Evolutionary conservation across 202 grass and related monocot genomes (phyloP), one percentile per base, ranked within the genome.

Genomic region (Schoenoplectus triqueter): DNA sequence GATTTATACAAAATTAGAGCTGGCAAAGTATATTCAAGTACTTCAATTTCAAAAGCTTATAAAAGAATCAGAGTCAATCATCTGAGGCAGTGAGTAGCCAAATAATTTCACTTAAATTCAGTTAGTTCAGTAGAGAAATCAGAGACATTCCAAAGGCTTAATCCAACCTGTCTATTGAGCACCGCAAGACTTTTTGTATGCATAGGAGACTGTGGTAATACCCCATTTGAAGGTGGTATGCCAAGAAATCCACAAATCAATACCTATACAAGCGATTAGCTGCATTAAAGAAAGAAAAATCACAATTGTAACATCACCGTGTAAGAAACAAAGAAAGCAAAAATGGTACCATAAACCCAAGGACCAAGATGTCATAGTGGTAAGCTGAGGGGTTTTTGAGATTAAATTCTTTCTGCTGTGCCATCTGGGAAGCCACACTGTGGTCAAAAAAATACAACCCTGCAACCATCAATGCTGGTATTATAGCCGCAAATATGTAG

Each of bases 361-460:
- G 85, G 86, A 92, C 31, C 60, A 94, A 90, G 87, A 94, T 89
- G 76, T 97, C 95, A 67, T 94, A 89, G 81, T 94, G 92, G 76
- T 94, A 97, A 78, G 92, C 87, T 1, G 95, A 84, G 87, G 95
- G 90, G 48, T 94, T 97, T 80, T 92, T 97, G 62, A 97, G 80
- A 84, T 97, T 94, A 72, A 94, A 97, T 69, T 94, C 94, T 61
- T 92, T 94, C 82, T 94, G 94, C 84, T 97, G 94, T 75, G 94
- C 94, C 94, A 97, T 81, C 54, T 92, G 92, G 10, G 92, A 94
- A 81, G 92, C 92, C 79, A 97, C 94, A 78, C 88, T 94, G 80
- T 94, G 94, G 64, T 97, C 92, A 83, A 97, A 97, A 71, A 97
- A 97, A 85, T 94, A 97, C 55, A 97, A 92, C 54, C 94, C 94